Base-by-base conservation (phyloP, 352 stramenopile genomes). In the Blastocystis hominis region DNA sequence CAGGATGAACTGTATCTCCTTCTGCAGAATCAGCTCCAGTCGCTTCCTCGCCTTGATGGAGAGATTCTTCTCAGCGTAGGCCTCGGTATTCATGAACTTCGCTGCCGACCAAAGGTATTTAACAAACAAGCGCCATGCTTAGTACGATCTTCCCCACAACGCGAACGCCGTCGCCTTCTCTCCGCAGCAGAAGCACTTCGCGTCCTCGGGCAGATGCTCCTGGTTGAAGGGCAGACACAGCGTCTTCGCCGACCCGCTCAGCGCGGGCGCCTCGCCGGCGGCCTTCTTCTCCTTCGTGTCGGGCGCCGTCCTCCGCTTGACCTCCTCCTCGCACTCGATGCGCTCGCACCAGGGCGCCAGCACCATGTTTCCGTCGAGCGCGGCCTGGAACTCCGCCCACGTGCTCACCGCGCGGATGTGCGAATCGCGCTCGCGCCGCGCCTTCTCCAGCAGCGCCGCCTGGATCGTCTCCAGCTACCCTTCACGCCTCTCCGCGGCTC, bases 161-260 rank as follows among this genome's bases (percentile, higher is more conserved):
- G 93, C 91, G 93, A 93, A 97, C 88, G 92, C 94, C 2, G 90
- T 98, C 53, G 97, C 97, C n/a, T 93, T 93, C 90, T 97, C 94
- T 86, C 96, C 96, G 91, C 93, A 98, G 42, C 89, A 89, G 91
- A 99, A 98, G 91, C 97, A 99, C 91, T 96, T 97, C 46, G 94
- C 94, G 55, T 95, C 95, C 64, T 95, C 92, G 13, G 91, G 92
- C 15, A 99, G 91, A 88, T 77, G 42, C 40, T 93, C 92, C 91
- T 99, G 95, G 88, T 96, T 94, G 89, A 97, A 98, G 34, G 97
- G 97, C 80, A 99, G 98, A 91, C 96, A 99, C 34, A 99, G 91
- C 40, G 96, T 99, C 93, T 99, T 99, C 77, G 96, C 97, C 2
- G 96, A 96, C 5, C 97, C 95, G 89, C 93, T 90, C 44, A 91